These are phyloP conservation scores for Penicillium vulpinum DNA, from an alignment of 2,329 filamentous ascomycete species.

Conservation along the genomic window DNA sequence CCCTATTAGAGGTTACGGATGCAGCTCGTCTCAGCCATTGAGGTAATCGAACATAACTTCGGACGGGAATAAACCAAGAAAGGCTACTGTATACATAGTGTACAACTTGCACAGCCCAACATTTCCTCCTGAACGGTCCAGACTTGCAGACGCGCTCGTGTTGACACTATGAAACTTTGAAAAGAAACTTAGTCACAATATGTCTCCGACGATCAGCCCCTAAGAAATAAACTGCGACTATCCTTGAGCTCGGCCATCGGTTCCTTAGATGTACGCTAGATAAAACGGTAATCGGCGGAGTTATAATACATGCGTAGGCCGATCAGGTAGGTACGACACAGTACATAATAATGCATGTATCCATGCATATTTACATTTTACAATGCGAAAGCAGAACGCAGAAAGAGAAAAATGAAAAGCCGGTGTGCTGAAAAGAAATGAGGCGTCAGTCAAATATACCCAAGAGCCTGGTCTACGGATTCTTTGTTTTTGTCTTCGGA, in stretches of 20 bases:
- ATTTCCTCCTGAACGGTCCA: neutral
- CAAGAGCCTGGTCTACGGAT: neutral
- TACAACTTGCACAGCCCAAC: neutral
- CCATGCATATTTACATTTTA: neutral
- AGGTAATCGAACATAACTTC: conserved; percentile 14
- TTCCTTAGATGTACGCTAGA: neutral
- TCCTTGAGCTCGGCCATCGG: neutral
- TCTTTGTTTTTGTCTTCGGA: neutral
- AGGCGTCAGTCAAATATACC: neutral
- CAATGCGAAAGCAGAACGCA: neutral
- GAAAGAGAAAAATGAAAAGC: neutral
- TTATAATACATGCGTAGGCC: neutral
- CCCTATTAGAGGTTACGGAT: conserved; percentile 13
- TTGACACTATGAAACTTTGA: neutral
- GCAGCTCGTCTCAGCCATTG: conserved; percentile 13
- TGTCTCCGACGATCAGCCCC: neutral
- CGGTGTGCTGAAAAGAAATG: neutral
- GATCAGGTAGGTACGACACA: neutral
- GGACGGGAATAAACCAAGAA: neutral
- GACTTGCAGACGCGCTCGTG: neutral
- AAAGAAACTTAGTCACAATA: neutral
- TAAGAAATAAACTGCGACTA: neutral
- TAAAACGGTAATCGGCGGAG: conserved; percentile 1
- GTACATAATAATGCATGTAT: neutral
- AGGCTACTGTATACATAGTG: neutral